These are phyloP conservation scores for Peltaster fructicola DNA, from an alignment of 2,329 filamentous ascomycete genomes.

Conservation along the genomic window DNA sequence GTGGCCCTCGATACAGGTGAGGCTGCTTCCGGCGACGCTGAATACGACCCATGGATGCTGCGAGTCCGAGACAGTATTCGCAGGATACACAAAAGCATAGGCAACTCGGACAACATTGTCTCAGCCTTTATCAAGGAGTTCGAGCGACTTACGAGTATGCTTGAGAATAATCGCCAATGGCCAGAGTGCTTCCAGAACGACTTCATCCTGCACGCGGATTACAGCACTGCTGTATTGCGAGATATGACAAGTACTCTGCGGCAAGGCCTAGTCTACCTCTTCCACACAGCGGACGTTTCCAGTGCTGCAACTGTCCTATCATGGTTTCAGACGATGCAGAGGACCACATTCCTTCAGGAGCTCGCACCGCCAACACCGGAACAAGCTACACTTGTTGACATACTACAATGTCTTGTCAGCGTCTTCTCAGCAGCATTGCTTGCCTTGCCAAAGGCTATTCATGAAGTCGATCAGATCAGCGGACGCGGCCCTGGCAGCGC, in stretches of 20 bases:
- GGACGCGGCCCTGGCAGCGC: neutral
- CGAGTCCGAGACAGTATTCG: too few species aligned
- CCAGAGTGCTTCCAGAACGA: conserved; percentile 7
- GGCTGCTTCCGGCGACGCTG: too few species aligned
- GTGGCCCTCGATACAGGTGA: conserved; percentile 2
- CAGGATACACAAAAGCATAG: too few species aligned
- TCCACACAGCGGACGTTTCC: conserved; percentile 8
- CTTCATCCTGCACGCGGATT: conserved; percentile 28
- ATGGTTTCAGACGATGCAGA: conserved; percentile 60
- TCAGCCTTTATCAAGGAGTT: too few species aligned
- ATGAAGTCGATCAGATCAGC: conserved; percentile 25
- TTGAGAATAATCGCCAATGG: too few species aligned
- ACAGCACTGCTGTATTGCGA: conserved; percentile 44
- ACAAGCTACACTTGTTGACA: conserved; percentile 33
- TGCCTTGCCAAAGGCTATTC: conserved; percentile 44
- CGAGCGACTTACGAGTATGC: too few species aligned
- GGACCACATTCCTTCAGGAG: conserved; percentile 50
- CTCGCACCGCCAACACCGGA: conserved; percentile 28
- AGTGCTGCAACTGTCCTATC: conserved; percentile 36
- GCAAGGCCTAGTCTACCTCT: conserved; percentile 37
- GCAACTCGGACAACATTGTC: too few species aligned
- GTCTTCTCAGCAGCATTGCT: conserved; percentile 56
- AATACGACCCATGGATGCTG: too few species aligned
- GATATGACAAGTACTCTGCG: conserved; percentile 48
- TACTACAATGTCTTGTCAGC: conserved; percentile 52